A percentile compares a stretch with the other conserved stretches of the same genome.
Evolutionary conservation across 495 filamentous ascomycete genomes (phyloP).

Genomic region (Beverwykella pulmonaria): DNA sequence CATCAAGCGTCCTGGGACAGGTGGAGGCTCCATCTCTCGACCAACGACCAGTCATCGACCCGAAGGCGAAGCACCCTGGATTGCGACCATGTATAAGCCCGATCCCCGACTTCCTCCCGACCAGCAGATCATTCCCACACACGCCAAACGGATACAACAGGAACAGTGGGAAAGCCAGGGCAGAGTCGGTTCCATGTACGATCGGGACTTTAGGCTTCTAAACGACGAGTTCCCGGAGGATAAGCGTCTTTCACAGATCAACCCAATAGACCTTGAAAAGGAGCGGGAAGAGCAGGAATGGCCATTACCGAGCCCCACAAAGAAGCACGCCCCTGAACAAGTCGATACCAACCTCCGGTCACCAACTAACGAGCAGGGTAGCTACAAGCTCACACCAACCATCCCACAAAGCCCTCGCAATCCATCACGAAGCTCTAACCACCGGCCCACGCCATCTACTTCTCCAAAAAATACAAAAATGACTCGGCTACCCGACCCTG

Average conservation of each 20-base stretch:
- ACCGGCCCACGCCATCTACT: not conserved
- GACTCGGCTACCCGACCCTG: constrained; percentile 42
- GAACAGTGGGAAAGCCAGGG: constrained; percentile 94
- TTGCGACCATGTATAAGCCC: constrained; percentile 91
- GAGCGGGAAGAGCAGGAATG: constrained; percentile 22
- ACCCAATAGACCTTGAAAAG: constrained; percentile 11
- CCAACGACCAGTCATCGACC: constrained; percentile 64
- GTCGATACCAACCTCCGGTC: constrained; percentile 28
- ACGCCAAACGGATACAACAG: constrained; percentile 87
- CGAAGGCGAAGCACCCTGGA: constrained; percentile 95
- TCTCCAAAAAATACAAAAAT: constrained; percentile 30
- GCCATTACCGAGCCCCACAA: constrained; percentile 39
- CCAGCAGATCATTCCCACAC: constrained; percentile 91
- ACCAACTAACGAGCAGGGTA: constrained; percentile 47
- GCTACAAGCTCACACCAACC: constrained; percentile 46
- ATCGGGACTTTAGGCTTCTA: constrained; percentile 78
- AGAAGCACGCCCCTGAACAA: constrained; percentile 14
- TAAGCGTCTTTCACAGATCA: constrained; percentile 17
- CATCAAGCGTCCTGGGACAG: constrained; percentile 63
- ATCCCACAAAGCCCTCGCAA: constrained; percentile 39
- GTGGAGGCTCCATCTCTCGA: constrained; percentile 55
- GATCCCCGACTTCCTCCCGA: constrained; percentile 93
- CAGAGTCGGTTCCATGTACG: constrained; percentile 76
- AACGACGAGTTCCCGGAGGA: constrained; percentile 49
- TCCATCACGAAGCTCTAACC: constrained; percentile 24